Evolutionary conservation across 2,329 filamentous ascomycete species (phyloP).

Genomic region (Aspergillus ruber): DNA sequence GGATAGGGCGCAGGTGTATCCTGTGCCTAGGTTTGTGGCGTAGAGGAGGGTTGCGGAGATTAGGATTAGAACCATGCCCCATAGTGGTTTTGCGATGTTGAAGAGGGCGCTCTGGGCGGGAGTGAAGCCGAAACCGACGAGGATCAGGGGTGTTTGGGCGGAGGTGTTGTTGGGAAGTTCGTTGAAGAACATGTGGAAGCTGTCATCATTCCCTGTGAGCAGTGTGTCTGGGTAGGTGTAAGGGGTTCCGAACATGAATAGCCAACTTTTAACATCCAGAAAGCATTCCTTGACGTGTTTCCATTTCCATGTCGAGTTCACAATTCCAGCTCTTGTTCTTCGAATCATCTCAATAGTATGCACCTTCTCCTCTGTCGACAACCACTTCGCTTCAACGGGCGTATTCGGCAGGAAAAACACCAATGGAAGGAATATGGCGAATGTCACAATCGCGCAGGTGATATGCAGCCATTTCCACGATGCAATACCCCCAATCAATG

Average conservation of each 20-base stretch:
- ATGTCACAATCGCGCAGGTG: slow-evolving; percentile 4
- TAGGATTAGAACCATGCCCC: slow-evolving; percentile 4
- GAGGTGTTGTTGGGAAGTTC: slow-evolving; percentile 7
- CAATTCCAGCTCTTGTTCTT: slow-evolving; percentile 2
- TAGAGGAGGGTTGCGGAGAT: slow-evolving; percentile 2
- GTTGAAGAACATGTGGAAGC: slow-evolving; percentile 7
- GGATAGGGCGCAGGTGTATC: slow-evolving; percentile 5
- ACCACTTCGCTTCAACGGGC: slow-evolving; percentile 5
- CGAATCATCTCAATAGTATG: slow-evolving; percentile 7
- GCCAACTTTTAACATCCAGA: slow-evolving; percentile 4
- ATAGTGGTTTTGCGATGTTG: slow-evolving; percentile 5
- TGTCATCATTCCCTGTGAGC: neutral
- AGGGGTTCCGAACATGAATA: slow-evolving; percentile 4
- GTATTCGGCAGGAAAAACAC: slow-evolving; percentile 5
- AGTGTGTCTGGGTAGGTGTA: neutral
- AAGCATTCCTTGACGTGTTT: slow-evolving; percentile 4
- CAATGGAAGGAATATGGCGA: slow-evolving; percentile 4
- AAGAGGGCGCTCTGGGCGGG: slow-evolving; percentile 6
- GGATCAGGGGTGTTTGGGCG: slow-evolving; percentile 3
- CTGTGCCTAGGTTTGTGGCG: slow-evolving; percentile 3
- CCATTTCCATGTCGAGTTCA: slow-evolving; percentile 5
- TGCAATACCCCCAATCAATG: slow-evolving; percentile 2
- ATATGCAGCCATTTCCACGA: slow-evolving; percentile 9
- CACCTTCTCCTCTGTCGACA: slow-evolving; percentile 5
- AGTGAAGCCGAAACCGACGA: slow-evolving; percentile 6